Evolutionary conservation across 2,329 filamentous ascomycete genomes (phyloP), one percentile per base, ranked within the genome.

Genomic region (Emericellopsis cladophorae): DNA sequence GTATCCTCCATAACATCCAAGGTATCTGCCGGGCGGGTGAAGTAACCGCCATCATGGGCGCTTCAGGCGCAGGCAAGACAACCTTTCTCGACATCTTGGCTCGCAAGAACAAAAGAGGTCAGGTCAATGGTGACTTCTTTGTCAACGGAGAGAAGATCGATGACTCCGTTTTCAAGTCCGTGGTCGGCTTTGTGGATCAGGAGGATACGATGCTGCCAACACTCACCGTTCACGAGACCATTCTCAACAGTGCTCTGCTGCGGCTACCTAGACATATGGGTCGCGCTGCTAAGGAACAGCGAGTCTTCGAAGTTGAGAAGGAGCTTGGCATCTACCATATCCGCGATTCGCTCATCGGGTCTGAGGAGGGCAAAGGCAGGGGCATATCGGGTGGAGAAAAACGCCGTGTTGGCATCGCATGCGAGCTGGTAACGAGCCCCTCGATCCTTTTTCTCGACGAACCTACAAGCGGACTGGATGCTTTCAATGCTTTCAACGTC

Each of bases 301-400:
- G 84, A 46, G 92, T 94, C 0, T 76, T 84, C 44, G 92, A 98
- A 52, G 89, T 98, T 4, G 92, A 96, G 64, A 88, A 84, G 54
- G 90, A 98, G 59, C 79, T 98, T 40, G 93, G 92, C 2, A 96
- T 98, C 45, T 79, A 85, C 53, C 82, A 90, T 54, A 98, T 98
- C 51, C 86, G 86, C 41, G 85, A 98, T 58, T 94, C 94, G 34
- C 69, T 95, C 40, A 95, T 98, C 52, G 92, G 92, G 2, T 96
- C 90, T 0, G 92, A 95, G 61, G 92, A 98, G 63, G 87, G 86
- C 40, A 88, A 82, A 46, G 89, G 89, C 10, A 85, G 92, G 45
- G 93, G 93, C 24, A 95, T 98, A 41, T 98, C 92, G 42, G 92
- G 92, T 40, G 92, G 92, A 48, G 92, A 98, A 64, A 96, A 96